These are phyloP conservation scores for Voacanga thouarsii DNA, from an alignment of 257 asterid genomes.

Conservation along the genomic window DNA sequence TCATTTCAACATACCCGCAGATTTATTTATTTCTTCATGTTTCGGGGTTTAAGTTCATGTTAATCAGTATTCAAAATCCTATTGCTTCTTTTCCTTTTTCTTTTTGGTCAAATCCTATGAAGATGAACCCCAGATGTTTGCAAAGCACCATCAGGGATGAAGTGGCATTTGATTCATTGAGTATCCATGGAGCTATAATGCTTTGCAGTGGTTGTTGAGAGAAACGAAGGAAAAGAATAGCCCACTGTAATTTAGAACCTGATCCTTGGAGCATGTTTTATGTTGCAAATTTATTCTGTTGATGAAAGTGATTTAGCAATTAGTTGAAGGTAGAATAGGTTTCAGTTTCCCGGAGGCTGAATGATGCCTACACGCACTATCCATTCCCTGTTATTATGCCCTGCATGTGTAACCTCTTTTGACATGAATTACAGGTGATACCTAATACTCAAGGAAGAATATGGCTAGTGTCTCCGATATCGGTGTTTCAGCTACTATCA, in stretches of 20 bases:
- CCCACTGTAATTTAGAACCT: neutral
- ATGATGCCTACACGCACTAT: neutral
- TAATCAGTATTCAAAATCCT: neutral
- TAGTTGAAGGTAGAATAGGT: neutral
- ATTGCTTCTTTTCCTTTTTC: neutral
- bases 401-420: neutral
- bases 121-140: neutral
- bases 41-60: neutral
- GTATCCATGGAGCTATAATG: neutral
- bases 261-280: neutral
- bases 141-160: neutral
- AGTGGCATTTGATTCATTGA: neutral
- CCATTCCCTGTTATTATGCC: neutral
- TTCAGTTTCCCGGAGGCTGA: neutral
- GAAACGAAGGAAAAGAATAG: neutral
- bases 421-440: constrained; percentile 28
- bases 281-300: neutral
- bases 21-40: neutral
- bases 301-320: neutral
- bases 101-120: neutral
- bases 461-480: constrained; percentile 78
- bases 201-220: neutral
- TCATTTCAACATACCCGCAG: neutral
- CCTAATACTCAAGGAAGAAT: constrained; percentile 26
- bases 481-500: constrained; percentile 60